Base-by-base conservation (phyloP, 1,139 yeast genomes). In the Geotrichum fermentans region DNA sequence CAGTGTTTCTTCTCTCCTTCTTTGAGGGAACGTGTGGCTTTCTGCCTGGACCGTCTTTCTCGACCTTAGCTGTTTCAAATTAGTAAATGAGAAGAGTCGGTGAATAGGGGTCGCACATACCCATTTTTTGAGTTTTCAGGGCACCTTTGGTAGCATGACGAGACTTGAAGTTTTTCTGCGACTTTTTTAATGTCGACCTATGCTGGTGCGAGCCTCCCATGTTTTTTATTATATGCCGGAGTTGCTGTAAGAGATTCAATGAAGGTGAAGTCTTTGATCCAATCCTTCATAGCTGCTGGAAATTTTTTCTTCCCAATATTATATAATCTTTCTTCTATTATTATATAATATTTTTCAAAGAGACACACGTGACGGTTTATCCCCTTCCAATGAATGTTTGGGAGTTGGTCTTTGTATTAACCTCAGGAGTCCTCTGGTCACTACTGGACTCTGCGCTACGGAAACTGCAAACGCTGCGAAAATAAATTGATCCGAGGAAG, bases 131-230 rank as follows among this genome's bases (percentile, higher is more conserved):
- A 55, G 86, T 84, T 65, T 88, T 90, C 61, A 89, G 66, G 48
- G 89, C 80, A 50, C 96, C 87, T 64, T 92, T 92, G n/a, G 95
- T 79, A 18, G 96, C 79, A 72, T 92, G 97, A 62, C 82, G 83
- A 6, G 95, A 80, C 65, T 92, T 92, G 75, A 88, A 92, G 10
- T 92, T 77, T 70, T 92, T 92, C 61, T 90, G 96, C 48, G 81
- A 82, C 65, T 82, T 83, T 68, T 88, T 90, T 50, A 85, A 72
- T 8, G 95, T 80, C 16, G 92, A 75, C 64, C 97, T 77, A 64
- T 90, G 97, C 16, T 86, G 80, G 62, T 82, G 83, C 30, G 47
- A 40, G 29, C 50, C 54, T 22, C 50, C 52, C 54, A 51, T 51
- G 4, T 14, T 48, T 6, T 24, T 11, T 14, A 6, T 28, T 26